Conservation (phyloP, 352 stramenopile species). For the Elongisporangium anandrum region DNA sequence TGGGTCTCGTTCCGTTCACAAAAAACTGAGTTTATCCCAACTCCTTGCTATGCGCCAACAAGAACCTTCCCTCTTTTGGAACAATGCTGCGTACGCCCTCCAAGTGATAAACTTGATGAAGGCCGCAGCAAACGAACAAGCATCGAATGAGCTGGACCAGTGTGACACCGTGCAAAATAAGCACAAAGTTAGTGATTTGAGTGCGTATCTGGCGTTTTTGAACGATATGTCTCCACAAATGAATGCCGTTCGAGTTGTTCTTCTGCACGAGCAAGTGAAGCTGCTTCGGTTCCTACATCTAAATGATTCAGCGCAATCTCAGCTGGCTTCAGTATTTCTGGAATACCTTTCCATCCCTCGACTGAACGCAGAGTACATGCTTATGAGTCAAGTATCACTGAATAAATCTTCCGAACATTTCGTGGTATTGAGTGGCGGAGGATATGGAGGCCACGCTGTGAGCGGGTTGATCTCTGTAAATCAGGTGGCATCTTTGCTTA, state of each 20-base stretch:
- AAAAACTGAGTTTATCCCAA: constrained; percentile 27
- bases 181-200: neutral
- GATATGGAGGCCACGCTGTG: neutral
- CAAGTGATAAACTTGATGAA: constrained; percentile 25
- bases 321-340: constrained; percentile 14
- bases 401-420: neutral
- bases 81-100: constrained; percentile 24
- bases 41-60: constrained; percentile 18
- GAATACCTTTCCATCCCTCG: constrained; percentile 19
- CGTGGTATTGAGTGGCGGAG: constrained; percentile 11
- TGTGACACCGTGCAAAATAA: neutral
- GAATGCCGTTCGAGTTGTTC: constrained; percentile 9
- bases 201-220: constrained; percentile 18
- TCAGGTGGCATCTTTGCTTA: neutral
- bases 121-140: neutral
- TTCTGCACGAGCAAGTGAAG: constrained; percentile 19
- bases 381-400: neutral
- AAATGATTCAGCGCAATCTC: constrained; percentile 3
- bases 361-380: neutral
- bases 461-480: neutral
- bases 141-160: neutral
- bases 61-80: constrained; percentile 20
- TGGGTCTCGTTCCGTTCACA: constrained; percentile 27
- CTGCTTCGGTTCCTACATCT: constrained; percentile 12
- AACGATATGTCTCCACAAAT: constrained; percentile 16